Evolutionary conservation across 2,329 filamentous ascomycete genomes (phyloP).

Genomic region (Verticillium tricorpus): DNA sequence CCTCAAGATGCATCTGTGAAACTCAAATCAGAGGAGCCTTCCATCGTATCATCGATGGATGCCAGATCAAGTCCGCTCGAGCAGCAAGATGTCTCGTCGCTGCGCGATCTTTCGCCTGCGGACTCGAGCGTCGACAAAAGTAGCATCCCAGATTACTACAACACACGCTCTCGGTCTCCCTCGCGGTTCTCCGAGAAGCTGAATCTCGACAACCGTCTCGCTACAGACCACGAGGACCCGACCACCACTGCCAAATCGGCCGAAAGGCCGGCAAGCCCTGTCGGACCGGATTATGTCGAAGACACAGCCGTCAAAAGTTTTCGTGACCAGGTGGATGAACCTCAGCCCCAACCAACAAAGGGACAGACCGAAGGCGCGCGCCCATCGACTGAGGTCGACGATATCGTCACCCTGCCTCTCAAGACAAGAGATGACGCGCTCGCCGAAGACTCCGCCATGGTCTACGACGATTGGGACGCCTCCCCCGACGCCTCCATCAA

Average conservation of each 20-base stretch:
- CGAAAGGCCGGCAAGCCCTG: not conserved
- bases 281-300: not conserved
- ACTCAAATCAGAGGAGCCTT: not conserved
- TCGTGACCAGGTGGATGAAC: slow-evolving; percentile 2
- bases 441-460: not conserved
- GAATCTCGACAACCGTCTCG: not conserved
- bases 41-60: not conserved
- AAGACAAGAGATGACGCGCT: not conserved
- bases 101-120: not conserved
- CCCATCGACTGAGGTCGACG: not conserved
- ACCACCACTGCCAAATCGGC: not conserved
- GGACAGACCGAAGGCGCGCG: not conserved
- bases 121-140: not conserved
- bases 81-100: not conserved
- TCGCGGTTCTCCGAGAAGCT: not conserved
- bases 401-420: not conserved
- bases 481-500: not conserved
- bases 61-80: not conserved
- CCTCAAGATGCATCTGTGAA: not conserved
- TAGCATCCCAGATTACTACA: not conserved
- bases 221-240: not conserved
- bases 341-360: not conserved
- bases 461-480: not conserved
- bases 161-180: not conserved
- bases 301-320: not conserved